A percentile compares a stretch with the other conserved stretches of the same genome.
These are phyloP conservation scores for Hemileccinum impolitum DNA, from an alignment of 768 basidiomycete species.

Conservation along the genomic window DNA sequence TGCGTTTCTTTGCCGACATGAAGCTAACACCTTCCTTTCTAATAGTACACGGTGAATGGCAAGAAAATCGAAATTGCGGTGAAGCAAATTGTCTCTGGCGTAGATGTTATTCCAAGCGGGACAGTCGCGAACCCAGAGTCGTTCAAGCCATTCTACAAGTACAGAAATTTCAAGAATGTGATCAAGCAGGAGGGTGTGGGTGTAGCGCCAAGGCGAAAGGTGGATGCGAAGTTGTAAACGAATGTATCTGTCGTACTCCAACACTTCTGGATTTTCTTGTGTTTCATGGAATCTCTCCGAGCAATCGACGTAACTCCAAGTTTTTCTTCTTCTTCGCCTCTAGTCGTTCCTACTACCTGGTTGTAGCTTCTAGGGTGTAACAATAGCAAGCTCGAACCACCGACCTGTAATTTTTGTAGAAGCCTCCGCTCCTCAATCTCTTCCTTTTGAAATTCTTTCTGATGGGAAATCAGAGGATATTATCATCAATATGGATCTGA, in stretches of 20 bases:
- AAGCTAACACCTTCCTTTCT: background rate
- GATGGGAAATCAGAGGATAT: background rate
- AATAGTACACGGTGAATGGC: conserved; percentile 69
- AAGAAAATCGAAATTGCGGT: conserved; percentile 81
- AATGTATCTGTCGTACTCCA: background rate
- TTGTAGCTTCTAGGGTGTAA: background rate
- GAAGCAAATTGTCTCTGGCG: conserved; percentile 74
- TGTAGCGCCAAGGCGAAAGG: background rate
- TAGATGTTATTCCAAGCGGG: conserved; percentile 61
- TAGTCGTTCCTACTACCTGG: conserved; percentile 3
- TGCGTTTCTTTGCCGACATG: background rate
- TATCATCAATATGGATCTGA: background rate
- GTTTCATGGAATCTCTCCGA: conserved; percentile 7
- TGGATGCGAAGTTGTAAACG: conserved; percentile 13
- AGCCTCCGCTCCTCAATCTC: conserved; percentile 15
- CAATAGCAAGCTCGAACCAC: background rate
- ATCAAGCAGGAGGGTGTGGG: conserved; percentile 19
- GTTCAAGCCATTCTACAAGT: conserved; percentile 62
- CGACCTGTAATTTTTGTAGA: conserved; percentile 10
- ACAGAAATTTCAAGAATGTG: conserved; percentile 44
- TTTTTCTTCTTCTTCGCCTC: conserved; percentile 8
- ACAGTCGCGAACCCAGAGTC: conserved; percentile 74
- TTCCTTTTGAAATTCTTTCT: conserved; percentile 10
- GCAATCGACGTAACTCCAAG: conserved; percentile 8
- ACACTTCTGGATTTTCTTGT: background rate